Evolutionary conservation across 2,329 filamentous ascomycete species (phyloP), one percentile per base, ranked within the genome.

Genomic region (Penicillium occitanis): DNA sequence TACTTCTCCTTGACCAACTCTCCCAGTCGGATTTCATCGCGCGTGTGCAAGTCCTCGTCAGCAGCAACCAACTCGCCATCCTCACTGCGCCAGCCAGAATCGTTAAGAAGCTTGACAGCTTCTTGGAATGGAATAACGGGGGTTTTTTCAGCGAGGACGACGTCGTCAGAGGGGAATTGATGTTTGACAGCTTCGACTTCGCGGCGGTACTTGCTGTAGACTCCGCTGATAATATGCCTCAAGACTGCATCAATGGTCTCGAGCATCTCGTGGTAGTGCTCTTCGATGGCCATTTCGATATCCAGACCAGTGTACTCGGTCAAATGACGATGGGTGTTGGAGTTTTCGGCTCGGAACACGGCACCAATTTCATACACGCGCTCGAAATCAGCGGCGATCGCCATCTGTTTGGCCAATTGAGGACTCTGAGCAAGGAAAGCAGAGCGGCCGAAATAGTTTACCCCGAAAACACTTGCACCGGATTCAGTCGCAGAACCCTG

Each of bases 261-360:
- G 37, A 97, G 85, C 61, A 93, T 91, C 78, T 97, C 93, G 73
- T 96, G 90, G 76, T 97, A 97, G 77, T 96, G 90, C 71, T 91
- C 88, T 60, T 93, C 90, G 69, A 97, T 92, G 2, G 89, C 86
- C 94, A 97, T 97, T 75, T 97, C 93, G 19, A 97, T 78, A 84
- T 97, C 93, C 35, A 97, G 83, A 64, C 93, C 93, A 4, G 93
- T 97, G 76, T 96, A 97, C 77, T 97, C 93, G 0, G 93, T 97
- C 83, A 97, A 83, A 76, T 97, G 93, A 44, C 93, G 89, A 74
- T 97, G 93, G 0, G 93, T 97, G 78, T 97, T 97, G 74, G 91
- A 96, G 81, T 97, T 96, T 76, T 97, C 93, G 0, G 93, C 93
- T 71, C 93, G 88, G 84, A 97, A 97, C 6, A 97, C 93, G 1